These are phyloP conservation scores for Moringa oleifera DNA, from an alignment of 345 rosid genomes.

Conservation along the genomic window DNA sequence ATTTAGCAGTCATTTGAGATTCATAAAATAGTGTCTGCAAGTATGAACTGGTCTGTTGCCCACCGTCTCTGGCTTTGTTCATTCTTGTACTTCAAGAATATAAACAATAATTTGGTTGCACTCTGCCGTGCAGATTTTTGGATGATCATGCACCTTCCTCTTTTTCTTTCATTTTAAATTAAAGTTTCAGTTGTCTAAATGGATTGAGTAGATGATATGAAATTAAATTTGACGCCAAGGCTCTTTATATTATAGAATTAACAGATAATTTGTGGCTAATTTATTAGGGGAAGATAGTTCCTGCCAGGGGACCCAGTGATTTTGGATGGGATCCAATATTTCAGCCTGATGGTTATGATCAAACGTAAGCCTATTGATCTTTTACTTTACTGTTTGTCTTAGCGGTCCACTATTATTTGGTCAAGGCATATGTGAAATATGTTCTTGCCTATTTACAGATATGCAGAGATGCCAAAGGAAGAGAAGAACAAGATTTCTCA, in stretches of 20 bases:
- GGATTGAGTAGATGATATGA: not conserved
- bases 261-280: slow-evolving; percentile 19
- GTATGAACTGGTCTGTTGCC: no score
- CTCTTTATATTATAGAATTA: not conserved
- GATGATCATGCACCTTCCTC: not conserved
- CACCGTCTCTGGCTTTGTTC: no score
- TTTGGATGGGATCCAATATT: slow-evolving; percentile 99
- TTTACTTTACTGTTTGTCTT: not conserved
- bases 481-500: slow-evolving; percentile 93
- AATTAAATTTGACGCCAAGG: not conserved
- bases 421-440: not conserved
- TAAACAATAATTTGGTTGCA: no score
- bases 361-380: slow-evolving; percentile 41
- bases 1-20: no score
- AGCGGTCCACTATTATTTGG: not conserved
- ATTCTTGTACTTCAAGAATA: no score
- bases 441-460: slow-evolving; percentile 33
- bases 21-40: no score
- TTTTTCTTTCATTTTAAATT: no score
- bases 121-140: not conserved
- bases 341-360: slow-evolving; percentile 82
- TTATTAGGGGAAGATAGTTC: slow-evolving; percentile 82
- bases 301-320: slow-evolving; percentile 78
- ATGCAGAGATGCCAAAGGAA: slow-evolving; percentile 89
- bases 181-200: not conserved